Evolutionary conservation across 2,329 filamentous ascomycete species (phyloP).

Genomic region (Shiraia sp.): DNA sequence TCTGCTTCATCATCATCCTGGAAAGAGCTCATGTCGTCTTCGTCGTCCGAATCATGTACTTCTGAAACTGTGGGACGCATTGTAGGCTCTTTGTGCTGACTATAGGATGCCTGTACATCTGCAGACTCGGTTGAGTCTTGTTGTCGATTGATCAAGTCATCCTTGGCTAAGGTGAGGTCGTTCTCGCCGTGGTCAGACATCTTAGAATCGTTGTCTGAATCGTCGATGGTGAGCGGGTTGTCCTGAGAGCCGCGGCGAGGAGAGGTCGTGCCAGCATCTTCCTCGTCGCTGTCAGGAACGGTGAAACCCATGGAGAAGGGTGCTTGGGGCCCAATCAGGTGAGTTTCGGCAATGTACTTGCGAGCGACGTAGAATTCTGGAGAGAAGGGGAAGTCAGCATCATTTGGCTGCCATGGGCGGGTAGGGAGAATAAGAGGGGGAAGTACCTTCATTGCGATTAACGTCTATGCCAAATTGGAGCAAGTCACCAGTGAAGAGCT

Average conservation of each 20-base stretch:
- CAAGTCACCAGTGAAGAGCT: slow-evolving; percentile 36
- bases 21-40: not conserved
- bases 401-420: not conserved
- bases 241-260: slow-evolving; percentile 25
- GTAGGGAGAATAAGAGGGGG: slow-evolving; percentile 1
- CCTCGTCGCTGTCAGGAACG: slow-evolving; percentile 39
- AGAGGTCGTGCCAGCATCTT: slow-evolving; percentile 17
- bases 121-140: not conserved
- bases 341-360: slow-evolving; percentile 35
- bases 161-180: slow-evolving; percentile 13
- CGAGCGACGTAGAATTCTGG: slow-evolving; percentile 38
- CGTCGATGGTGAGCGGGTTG: slow-evolving; percentile 37
- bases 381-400: slow-evolving; percentile 10
- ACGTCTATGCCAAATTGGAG: slow-evolving; percentile 44
- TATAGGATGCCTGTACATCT: not conserved
- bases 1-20: not conserved
- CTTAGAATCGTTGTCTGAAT: slow-evolving; percentile 22
- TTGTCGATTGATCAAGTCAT: slow-evolving; percentile 6
- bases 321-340: slow-evolving; percentile 6
- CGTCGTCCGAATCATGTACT: slow-evolving; percentile 3
- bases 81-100: slow-evolving; percentile 1
- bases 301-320: slow-evolving; percentile 33
- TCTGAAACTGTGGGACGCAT: slow-evolving; percentile 3
- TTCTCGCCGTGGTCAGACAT: slow-evolving; percentile 6
- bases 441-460: slow-evolving; percentile 39